These are phyloP conservation scores for Colletotrichum sp. DNA, from an alignment of 2,329 filamentous ascomycete species.

Conservation along the genomic window DNA sequence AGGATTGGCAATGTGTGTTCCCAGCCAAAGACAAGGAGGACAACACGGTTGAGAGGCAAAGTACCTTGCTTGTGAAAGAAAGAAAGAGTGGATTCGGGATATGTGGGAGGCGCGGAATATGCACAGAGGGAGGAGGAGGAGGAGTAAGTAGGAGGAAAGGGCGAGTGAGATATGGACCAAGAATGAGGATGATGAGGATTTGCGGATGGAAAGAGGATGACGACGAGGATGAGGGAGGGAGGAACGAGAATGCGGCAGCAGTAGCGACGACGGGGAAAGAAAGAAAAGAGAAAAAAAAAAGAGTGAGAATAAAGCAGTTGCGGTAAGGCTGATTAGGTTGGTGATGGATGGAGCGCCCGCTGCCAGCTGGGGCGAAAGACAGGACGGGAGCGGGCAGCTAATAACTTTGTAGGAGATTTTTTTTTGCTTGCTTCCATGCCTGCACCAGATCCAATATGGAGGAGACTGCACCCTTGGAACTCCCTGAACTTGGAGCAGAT, in stretches of 20 bases:
- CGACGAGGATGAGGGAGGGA: background rate
- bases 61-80: slow-evolving; percentile 7
- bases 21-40: background rate
- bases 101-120: background rate
- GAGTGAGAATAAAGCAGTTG: slow-evolving; percentile 5
- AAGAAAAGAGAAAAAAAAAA: background rate
- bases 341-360: slow-evolving; percentile 14
- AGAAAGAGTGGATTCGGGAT: slow-evolving; percentile 3
- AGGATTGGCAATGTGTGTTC: background rate
- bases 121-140: background rate
- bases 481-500: background rate
- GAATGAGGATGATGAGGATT: background rate
- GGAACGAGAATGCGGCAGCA: background rate
- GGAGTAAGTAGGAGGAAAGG: background rate
- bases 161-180: background rate
- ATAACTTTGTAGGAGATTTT: slow-evolving; percentile 17
- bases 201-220: background rate
- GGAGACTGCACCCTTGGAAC: background rate
- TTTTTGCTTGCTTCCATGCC: background rate
- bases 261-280: background rate
- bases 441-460: slow-evolving; percentile 1
- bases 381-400: slow-evolving; percentile 21
- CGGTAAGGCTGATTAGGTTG: slow-evolving; percentile 21
- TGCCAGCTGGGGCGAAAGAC: slow-evolving; percentile 12
- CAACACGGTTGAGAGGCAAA: background rate